Percentiles rank a stretch among this genome's conserved stretches.
Conservation (phyloP, 805 yeast genomes). For the Saturnispora galanensis region DNA sequence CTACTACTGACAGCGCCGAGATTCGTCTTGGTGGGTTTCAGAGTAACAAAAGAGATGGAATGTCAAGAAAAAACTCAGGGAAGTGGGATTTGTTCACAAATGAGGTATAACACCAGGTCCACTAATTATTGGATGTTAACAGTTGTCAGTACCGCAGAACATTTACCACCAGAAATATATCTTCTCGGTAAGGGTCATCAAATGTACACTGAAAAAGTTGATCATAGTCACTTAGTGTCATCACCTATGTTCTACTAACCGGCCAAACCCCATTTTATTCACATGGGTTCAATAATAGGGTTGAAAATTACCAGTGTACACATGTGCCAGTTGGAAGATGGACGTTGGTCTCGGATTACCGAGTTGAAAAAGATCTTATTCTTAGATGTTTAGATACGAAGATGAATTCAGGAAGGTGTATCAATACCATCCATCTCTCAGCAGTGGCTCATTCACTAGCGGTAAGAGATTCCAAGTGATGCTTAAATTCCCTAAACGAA, state of each 20-base stretch:
- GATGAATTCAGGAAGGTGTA: slow-evolving; percentile 17
- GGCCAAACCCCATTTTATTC: slow-evolving; percentile 56
- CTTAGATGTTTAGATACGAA: slow-evolving; percentile 30
- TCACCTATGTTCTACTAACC: slow-evolving; percentile 47
- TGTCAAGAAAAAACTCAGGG: neutral
- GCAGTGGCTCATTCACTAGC: slow-evolving; percentile 5
- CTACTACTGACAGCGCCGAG: slow-evolving; percentile 43
- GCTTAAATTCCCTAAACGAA: neutral
- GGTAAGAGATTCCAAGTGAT: slow-evolving; percentile 5
- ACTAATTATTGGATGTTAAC: slow-evolving; percentile 19
- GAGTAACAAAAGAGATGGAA: slow-evolving; percentile 30
- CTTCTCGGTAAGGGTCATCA: slow-evolving; percentile 15
- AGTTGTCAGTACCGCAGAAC: slow-evolving; percentile 46
- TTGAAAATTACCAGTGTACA: slow-evolving; percentile 34
- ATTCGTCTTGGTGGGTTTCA: slow-evolving; percentile 61
- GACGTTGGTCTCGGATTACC: slow-evolving; percentile 34
- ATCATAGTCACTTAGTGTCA: slow-evolving; percentile 63
- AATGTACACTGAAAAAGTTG: slow-evolving; percentile 45
- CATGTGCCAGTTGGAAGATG: slow-evolving; percentile 27
- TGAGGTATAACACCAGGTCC: neutral
- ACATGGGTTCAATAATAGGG: slow-evolving; percentile 32
- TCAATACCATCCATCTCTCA: slow-evolving; percentile 1
- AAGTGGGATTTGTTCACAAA: too few species aligned
- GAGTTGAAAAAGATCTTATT: slow-evolving; percentile 38
- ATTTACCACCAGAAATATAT: slow-evolving; percentile 65